Percentiles rank a stretch among this genome's conserved stretches.
Evolutionary conservation across 2,329 filamentous ascomycete species (phyloP).

Genomic region (Phialophora verrucosa): DNA sequence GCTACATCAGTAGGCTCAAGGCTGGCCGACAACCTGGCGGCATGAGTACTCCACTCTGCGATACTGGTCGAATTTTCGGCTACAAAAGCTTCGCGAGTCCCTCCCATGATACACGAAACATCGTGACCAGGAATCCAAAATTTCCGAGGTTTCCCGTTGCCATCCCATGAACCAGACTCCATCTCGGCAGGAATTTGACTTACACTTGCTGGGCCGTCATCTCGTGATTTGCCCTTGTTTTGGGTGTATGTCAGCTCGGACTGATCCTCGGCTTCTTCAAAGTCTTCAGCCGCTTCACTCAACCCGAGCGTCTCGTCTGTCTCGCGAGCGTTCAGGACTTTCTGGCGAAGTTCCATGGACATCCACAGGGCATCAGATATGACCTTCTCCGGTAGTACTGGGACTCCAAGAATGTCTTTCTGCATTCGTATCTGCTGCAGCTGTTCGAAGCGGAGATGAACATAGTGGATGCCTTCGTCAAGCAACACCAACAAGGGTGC

Average conservation of each 20-base stretch:
- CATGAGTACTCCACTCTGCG: constrained; percentile 41
- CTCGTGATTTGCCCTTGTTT: constrained; percentile 55
- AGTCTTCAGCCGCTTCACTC: constrained; percentile 48
- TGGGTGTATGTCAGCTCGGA: constrained; percentile 19
- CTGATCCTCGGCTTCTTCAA: constrained; percentile 29
- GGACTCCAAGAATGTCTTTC: constrained; percentile 60
- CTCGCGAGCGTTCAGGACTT: constrained; percentile 59
- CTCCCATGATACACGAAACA: constrained; percentile 63
- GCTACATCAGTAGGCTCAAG: constrained; percentile 61
- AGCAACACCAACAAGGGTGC: constrained; percentile 62
- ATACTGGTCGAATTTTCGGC: constrained; percentile 54
- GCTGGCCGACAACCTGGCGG: constrained; percentile 55
- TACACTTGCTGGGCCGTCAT: constrained; percentile 25
- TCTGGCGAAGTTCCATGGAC: constrained; percentile 62
- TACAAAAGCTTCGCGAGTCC: constrained; percentile 58
- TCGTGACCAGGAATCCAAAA: constrained; percentile 64
- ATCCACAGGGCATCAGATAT: constrained; percentile 64
- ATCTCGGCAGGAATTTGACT: constrained; percentile 45
- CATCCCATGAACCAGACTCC: constrained; percentile 60
- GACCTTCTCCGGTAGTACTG: constrained; percentile 61
- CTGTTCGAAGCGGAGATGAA: constrained; percentile 65
- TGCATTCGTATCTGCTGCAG: constrained; percentile 60
- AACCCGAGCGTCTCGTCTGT: constrained; percentile 60
- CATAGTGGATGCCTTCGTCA: constrained; percentile 65
- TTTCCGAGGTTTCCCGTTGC: constrained; percentile 60